phyloP scores from a whole-genome alignment of 306 rosid genomes.

The Oxytropis ochrocephala region DNA sequence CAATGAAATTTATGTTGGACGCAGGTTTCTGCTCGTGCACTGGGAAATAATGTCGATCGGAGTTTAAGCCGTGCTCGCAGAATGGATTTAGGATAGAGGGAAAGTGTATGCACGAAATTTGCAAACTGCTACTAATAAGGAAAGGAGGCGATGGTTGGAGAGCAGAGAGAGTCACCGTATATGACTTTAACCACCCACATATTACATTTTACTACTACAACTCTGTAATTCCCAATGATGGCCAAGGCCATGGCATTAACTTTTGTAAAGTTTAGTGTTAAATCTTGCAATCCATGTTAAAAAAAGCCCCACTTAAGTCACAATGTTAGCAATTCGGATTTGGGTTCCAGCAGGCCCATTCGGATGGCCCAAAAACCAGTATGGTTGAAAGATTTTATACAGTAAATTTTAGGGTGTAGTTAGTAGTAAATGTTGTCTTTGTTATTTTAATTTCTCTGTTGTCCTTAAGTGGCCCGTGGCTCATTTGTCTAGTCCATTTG shows the following conservation, averaged over 20 bases:
- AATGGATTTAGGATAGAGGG: slow-evolving; percentile 37
- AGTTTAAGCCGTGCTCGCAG: slow-evolving; percentile 42
- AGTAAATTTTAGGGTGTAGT: too few relatives aligned
- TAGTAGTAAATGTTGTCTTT: too few relatives aligned
- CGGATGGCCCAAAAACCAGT: too few relatives aligned
- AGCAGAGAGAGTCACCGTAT: slow-evolving; percentile 38
- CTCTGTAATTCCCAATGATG: slow-evolving; percentile 25
- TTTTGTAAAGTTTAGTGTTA: not conserved
- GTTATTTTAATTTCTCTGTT: too few relatives aligned
- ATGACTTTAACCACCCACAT: slow-evolving; percentile 21
- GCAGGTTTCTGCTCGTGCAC: slow-evolving; percentile 46
- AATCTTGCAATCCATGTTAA: too few relatives aligned
- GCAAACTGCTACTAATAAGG: slow-evolving; percentile 41
- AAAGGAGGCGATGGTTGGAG: slow-evolving; percentile 63
- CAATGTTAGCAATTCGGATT: too few relatives aligned
- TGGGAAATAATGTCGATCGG: slow-evolving; percentile 33
- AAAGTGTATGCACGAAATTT: slow-evolving; percentile 41
- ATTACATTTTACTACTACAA: slow-evolving; percentile 27
- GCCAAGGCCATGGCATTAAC: slow-evolving; percentile 38
- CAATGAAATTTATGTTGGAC: too few relatives aligned
- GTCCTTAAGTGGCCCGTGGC: too few relatives aligned
- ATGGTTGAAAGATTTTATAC: too few relatives aligned
- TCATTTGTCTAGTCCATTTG: too few relatives aligned
- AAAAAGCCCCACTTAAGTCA: too few relatives aligned
- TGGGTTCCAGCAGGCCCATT: too few relatives aligned